Percentiles rank a stretch among this genome's conserved stretches.
Evolutionary conservation across 2,329 filamentous ascomycete species (phyloP).

Genomic region (Hirsutella thompsonii): DNA sequence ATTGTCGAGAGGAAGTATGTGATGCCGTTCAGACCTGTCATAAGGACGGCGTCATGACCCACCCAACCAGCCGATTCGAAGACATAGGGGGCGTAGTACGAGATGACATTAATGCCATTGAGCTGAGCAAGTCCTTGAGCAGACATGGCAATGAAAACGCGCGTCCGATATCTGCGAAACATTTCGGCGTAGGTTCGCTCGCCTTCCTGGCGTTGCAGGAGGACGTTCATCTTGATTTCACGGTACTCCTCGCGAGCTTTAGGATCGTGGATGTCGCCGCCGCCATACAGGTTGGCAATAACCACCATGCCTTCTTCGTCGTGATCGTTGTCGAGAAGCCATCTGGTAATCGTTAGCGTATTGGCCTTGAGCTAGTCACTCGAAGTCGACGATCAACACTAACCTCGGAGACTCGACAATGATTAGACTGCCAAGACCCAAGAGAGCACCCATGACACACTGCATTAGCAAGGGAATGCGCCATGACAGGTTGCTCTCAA

Average conservation of each 20-base stretch:
- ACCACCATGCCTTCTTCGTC: conserved; percentile 98
- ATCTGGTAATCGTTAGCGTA: conserved; percentile 41
- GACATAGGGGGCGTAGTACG: conserved; percentile 92
- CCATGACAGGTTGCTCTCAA: conserved; percentile 78
- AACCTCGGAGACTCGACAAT: conserved; percentile 95
- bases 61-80: conserved; percentile 96
- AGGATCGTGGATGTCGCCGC: conserved; percentile 84
- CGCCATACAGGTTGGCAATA: conserved; percentile 93
- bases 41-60: conserved; percentile 80
- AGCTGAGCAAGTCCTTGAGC: conserved; percentile 91
- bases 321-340: conserved; percentile 94
- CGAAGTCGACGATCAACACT: conserved; percentile 6
- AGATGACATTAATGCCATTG: conserved; percentile 99
- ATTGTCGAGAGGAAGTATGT: conserved; percentile 88
- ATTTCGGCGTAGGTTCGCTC: conserved; percentile 86
- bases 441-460: conserved; percentile 80
- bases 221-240: conserved; percentile 97
- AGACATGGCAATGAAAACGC: conserved; percentile 97
- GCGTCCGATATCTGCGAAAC: conserved; percentile 84
- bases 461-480: conserved; percentile 83
- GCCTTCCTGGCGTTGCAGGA: conserved; percentile 86
- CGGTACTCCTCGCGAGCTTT: conserved; percentile 93
- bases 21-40: conserved; percentile 90
- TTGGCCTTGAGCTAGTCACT: not conserved
- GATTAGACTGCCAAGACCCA: conserved; percentile 75